Conservation (phyloP, 306 rosid genomes). For the Glycine soja region DNA sequence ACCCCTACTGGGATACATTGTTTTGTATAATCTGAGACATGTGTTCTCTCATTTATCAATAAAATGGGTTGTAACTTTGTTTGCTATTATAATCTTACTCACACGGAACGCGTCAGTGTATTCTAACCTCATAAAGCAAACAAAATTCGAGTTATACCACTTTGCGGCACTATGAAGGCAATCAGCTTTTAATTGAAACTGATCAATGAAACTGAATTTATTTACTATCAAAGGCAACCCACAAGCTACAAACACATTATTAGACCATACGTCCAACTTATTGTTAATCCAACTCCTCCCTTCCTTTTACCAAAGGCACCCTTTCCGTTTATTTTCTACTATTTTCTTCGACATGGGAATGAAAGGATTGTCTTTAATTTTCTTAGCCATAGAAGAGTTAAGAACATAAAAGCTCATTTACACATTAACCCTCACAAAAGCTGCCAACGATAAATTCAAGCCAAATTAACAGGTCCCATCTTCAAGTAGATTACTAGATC, state of each 20-base stretch:
- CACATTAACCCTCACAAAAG: slow-evolving; percentile 27
- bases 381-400: background rate
- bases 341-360: background rate
- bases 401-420: background rate
- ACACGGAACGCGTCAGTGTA: background rate
- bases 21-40: slow-evolving; percentile 44
- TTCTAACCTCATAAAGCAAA: background rate
- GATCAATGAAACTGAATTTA: background rate
- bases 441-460: background rate
- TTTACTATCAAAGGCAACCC: background rate
- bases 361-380: background rate
- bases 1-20: slow-evolving; percentile 43
- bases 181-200: slow-evolving; percentile 26
- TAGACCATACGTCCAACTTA: background rate
- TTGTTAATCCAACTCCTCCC: no score
- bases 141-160: background rate
- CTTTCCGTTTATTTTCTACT: background rate
- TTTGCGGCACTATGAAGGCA: background rate
- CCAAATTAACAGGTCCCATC: slow-evolving; percentile 10
- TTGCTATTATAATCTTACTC: slow-evolving; percentile 35
- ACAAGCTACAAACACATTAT: slow-evolving; percentile 19
- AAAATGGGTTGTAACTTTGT: slow-evolving; percentile 46
- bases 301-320: background rate
- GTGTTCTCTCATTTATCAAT: slow-evolving; percentile 43
- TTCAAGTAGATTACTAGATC: slow-evolving; percentile 20